A percentile compares a stretch with the other conserved stretches of the same genome.
Evolutionary conservation across 2,329 filamentous ascomycete genomes (phyloP).

Genomic region (Akanthomyces muscarius): DNA sequence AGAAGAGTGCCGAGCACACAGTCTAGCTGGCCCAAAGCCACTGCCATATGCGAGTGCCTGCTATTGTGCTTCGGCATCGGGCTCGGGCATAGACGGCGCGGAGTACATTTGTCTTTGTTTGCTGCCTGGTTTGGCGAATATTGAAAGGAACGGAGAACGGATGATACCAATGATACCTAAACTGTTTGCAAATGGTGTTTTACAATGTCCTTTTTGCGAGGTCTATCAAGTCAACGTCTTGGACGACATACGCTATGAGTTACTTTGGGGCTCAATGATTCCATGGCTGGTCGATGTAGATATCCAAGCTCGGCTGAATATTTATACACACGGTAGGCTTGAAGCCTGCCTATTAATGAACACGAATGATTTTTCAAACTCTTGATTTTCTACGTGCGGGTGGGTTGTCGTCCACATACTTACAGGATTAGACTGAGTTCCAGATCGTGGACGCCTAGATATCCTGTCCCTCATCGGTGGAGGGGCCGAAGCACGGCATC

Average conservation of each 20-base stretch:
- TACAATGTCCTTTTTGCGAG: not conserved
- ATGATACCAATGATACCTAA: slow-evolving; percentile 39
- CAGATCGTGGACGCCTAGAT: too few species aligned
- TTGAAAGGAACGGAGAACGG: not conserved
- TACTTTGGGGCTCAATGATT: not conserved
- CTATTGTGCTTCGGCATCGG: not conserved
- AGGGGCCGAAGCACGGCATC: too few species aligned
- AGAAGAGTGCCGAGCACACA: slow-evolving; percentile 43
- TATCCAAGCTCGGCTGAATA: slow-evolving; percentile 1
- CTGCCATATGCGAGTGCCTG: not conserved
- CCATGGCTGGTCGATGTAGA: not conserved
- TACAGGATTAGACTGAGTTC: too few species aligned
- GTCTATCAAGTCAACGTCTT: not conserved
- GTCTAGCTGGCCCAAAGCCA: not conserved
- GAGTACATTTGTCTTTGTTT: not conserved
- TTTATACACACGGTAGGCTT: not conserved
- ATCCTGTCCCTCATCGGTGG: too few species aligned
- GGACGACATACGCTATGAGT: not conserved
- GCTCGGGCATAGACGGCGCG: not conserved
- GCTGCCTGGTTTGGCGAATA: not conserved
- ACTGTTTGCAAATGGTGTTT: not conserved
- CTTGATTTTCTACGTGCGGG: not conserved
- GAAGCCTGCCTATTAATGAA: not conserved
- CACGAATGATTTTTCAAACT: not conserved
- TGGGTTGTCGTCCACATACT: too few species aligned